These are phyloP conservation scores for Curvularia hawaiiensis DNA, from an alignment of 2,329 filamentous ascomycete species.

Conservation along the genomic window DNA sequence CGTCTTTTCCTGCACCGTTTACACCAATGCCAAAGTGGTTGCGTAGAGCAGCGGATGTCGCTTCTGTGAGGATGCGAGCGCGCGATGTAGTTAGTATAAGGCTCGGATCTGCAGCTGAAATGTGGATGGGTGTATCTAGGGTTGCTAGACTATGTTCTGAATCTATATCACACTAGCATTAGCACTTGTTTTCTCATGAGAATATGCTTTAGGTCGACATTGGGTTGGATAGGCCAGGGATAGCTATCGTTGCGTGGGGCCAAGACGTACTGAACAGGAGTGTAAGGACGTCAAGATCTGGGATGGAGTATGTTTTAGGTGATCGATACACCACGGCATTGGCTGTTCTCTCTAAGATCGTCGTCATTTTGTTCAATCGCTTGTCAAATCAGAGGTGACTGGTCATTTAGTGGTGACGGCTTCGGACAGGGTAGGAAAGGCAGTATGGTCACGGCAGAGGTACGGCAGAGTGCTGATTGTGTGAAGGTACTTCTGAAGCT, in stretches of 20 bases:
- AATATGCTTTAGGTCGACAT: no score
- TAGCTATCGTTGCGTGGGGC: background rate
- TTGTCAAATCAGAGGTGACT: background rate
- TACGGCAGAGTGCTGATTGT: background rate
- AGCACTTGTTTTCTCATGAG: background rate
- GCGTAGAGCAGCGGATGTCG: conserved; percentile 63
- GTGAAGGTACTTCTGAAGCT: background rate
- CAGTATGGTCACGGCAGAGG: background rate
- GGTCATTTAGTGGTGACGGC: background rate
- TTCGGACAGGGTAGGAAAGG: background rate
- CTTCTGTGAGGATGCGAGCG: conserved; percentile 56
- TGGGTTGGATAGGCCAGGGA: no score
- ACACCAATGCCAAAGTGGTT: conserved; percentile 58
- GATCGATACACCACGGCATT: conserved; percentile 40
- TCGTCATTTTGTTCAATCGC: conserved; percentile 30
- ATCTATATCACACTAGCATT: conserved; percentile 19
- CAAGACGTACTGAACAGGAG: conserved; percentile 48
- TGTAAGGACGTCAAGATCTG: conserved; percentile 49
- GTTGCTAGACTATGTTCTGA: conserved; percentile 42
- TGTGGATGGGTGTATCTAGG: conserved; percentile 61
- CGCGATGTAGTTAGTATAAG: conserved; percentile 60
- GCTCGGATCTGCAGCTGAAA: conserved; percentile 62
- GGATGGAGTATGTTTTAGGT: conserved; percentile 40
- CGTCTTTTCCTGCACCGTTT: conserved; percentile 53
- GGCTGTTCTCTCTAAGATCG: conserved; percentile 39